These are phyloP conservation scores for Tulasnella calospora DNA, from an alignment of 768 basidiomycete species.

Conservation along the genomic window DNA sequence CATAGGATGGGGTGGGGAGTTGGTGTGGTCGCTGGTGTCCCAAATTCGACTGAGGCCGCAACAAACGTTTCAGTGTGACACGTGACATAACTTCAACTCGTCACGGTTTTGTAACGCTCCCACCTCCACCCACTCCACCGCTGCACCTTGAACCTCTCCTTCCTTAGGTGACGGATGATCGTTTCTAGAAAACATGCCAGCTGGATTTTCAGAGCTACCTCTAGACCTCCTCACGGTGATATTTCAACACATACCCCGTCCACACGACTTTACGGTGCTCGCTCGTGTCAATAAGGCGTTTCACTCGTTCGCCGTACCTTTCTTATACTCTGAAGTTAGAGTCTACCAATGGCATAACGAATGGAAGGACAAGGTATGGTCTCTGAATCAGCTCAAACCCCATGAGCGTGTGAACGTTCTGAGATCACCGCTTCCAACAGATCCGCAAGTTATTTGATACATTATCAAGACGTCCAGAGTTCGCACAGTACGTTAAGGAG, in stretches of 20 bases:
- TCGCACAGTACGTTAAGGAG: conserved; percentile 53
- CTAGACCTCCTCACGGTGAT: conserved; percentile 59
- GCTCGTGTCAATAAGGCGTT: conserved; percentile 60
- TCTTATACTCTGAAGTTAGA: conserved; percentile 54
- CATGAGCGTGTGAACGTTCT: neutral
- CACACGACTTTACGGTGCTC: conserved; percentile 48
- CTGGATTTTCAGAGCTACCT: conserved; percentile 43
- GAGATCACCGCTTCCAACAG: conserved; percentile 38
- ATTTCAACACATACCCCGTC: conserved; percentile 47
- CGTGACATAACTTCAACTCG: neutral
- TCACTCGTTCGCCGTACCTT: conserved; percentile 45
- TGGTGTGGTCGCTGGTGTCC: conserved; percentile 10
- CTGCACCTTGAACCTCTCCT: neutral
- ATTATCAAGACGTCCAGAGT: conserved; percentile 48
- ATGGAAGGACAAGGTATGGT: conserved; percentile 53
- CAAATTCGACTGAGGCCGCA: neutral
- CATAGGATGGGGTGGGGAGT: neutral
- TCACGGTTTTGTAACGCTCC: neutral
- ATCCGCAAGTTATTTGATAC: conserved; percentile 59
- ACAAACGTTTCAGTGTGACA: conserved; percentile 5
- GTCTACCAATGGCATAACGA: conserved; percentile 71
- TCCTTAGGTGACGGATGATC: neutral
- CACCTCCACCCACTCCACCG: neutral
- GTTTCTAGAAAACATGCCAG: neutral
- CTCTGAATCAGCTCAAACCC: neutral